Evolutionary conservation across 768 basidiomycete species (phyloP), one percentile per base, ranked within the genome.

Genomic region (Ramaria rubella): DNA sequence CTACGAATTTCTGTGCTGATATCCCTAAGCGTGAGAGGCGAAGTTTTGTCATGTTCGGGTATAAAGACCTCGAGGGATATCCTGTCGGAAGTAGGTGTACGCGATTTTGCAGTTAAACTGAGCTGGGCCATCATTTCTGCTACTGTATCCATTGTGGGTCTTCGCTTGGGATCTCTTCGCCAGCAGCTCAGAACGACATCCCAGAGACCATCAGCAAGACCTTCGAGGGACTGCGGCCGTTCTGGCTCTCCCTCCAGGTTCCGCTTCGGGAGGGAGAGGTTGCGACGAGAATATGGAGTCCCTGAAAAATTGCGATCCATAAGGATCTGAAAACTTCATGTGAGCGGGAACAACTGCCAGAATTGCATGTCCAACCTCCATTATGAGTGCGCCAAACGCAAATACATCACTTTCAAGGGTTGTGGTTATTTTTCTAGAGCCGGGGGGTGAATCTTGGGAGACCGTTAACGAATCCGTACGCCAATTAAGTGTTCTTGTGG

Each of bases 1-100:
- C 30, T 57, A 5, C 29, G 23, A 31, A 59, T 40, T 31, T 59
- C 59, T n/a, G 45, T 19, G 21, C 58, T 59, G 21, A 59, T 49
- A 36, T 59, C 59, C 29, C 19, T 55, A 17, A 59, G 27, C 12
- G 53, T 42, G 40, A 17, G 40, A 4, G 40, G 23, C 5, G 17
- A 42, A 24, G 24, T n/a, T 3, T 27, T 17, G 40, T 7, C n/a
- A 42, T 42, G n/a, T 5, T 6, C 40, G 11, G 26, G 46, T 3
- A 27, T 12, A 14, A 21, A 45, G 3, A 12, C 23, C 21, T 23
- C 23, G n/a, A 12, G 26, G 44, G 26, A 3, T 19, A 19, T 3
- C n/a, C 12, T 2, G 44, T 45, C 26, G 3, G 44, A 45, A 27
- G 26, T 45, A 5, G 3, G 19, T 12, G 9, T 12, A 3, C 12